phyloP scores from a whole-genome alignment of 1,139 yeast genomes.

The Diutina ranongensis region DNA sequence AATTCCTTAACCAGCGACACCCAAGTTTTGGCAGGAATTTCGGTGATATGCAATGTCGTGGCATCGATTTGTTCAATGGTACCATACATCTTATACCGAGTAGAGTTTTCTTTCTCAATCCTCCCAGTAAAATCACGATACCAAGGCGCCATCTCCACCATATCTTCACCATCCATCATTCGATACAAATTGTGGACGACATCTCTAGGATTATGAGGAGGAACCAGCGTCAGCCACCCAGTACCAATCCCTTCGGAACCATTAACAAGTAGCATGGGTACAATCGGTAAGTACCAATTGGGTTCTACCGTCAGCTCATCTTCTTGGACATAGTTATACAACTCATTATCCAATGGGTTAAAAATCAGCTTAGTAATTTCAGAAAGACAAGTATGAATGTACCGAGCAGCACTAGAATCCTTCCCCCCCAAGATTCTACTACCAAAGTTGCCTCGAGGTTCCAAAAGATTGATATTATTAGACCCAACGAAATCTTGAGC shows the following conservation, averaged over 20 bases:
- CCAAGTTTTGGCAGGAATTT: constrained; percentile 90
- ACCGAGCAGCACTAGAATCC: constrained; percentile 97
- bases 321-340: constrained; percentile 74
- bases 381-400: constrained; percentile 79
- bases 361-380: constrained; percentile 68
- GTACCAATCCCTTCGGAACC: constrained; percentile 99
- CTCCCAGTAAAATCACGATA: constrained; percentile 91
- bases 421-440: constrained; percentile 97
- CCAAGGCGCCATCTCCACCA: constrained; percentile 83
- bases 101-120: constrained; percentile 51
- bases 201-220: constrained; percentile 81
- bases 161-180: constrained; percentile 63
- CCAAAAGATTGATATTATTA: constrained; percentile 72
- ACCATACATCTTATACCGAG: constrained; percentile 68
- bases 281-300: constrained; percentile 84
- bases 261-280: constrained; percentile 88
- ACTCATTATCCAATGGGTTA: constrained; percentile 69
- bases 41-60: constrained; percentile 78
- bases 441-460: constrained; percentile 96
- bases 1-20: constrained; percentile 82
- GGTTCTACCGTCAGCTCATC: constrained; percentile 96
- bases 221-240: constrained; percentile 96
- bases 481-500: constrained; percentile 95
- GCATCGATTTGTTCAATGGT: constrained; percentile 71
- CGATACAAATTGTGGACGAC: constrained; percentile 62